Conservation (phyloP, 2,329 filamentous ascomycete species). For the Calonectria hongkongensis region DNA sequence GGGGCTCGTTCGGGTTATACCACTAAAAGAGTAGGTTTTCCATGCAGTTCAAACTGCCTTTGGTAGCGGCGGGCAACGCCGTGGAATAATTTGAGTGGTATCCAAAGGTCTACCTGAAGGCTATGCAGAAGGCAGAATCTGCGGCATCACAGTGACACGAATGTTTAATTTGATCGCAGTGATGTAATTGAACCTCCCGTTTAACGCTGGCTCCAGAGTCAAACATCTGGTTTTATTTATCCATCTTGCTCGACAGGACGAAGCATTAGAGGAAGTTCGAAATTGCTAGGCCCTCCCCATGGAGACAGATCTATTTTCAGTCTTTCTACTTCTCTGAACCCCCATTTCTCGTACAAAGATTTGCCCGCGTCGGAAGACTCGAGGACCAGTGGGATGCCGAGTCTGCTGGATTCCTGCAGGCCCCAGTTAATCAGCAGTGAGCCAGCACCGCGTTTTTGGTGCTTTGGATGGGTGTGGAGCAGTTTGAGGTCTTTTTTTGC, state of each 20-base stretch:
- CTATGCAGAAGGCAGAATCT: slow-evolving; percentile 5
- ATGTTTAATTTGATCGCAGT: too few species aligned
- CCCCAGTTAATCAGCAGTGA: slow-evolving; percentile 60
- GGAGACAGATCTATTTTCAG: slow-evolving; percentile 53
- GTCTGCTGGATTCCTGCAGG: slow-evolving; percentile 60
- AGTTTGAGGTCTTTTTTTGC: slow-evolving; percentile 63
- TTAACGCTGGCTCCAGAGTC: too few species aligned
- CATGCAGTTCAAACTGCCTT: neutral
- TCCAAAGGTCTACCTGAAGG: neutral
- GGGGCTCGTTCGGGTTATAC: slow-evolving; percentile 5
- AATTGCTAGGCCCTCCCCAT: slow-evolving; percentile 54
- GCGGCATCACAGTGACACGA: neutral
- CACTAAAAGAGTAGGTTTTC: neutral
- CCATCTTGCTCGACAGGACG: slow-evolving; percentile 34
- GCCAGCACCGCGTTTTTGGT: slow-evolving; percentile 61
- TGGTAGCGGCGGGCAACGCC: neutral
- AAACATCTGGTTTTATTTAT: neutral
- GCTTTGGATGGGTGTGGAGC: slow-evolving; percentile 61
- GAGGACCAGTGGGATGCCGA: slow-evolving; percentile 60
- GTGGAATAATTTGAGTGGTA: neutral
- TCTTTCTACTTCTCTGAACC: slow-evolving; percentile 58
- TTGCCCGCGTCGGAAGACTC: slow-evolving; percentile 60
- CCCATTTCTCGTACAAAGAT: slow-evolving; percentile 59
- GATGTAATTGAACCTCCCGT: too few species aligned
- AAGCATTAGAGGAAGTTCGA: slow-evolving; percentile 52